A percentile compares a stretch with the other conserved stretches of the same genome.
Evolutionary conservation across 2,329 filamentous ascomycete species (phyloP).

Genomic region (Colletotrichum echinochloae): DNA sequence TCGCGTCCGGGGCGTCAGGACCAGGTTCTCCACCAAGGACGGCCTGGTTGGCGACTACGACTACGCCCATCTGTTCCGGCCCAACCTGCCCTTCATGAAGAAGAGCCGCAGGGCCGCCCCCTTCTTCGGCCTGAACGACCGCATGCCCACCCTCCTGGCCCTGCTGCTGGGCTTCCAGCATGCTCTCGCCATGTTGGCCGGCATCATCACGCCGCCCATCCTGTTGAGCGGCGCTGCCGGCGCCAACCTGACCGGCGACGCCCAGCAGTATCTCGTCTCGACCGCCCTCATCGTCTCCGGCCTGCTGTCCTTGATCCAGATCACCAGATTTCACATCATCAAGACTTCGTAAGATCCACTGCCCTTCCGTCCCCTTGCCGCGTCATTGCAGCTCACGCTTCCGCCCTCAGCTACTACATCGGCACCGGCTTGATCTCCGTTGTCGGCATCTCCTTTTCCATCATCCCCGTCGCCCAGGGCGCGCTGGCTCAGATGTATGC

Average conservation of each 20-base stretch:
- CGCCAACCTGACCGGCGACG: slow-evolving; percentile 70
- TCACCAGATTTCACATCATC: slow-evolving; percentile 79
- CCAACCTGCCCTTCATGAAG: slow-evolving; percentile 85
- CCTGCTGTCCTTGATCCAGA: slow-evolving; percentile 79
- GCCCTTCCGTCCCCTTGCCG: not conserved
- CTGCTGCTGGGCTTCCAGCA: slow-evolving; percentile 84
- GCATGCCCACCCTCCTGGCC: slow-evolving; percentile 80
- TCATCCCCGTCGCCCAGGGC: slow-evolving; percentile 79
- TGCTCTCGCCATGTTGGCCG: slow-evolving; percentile 80
- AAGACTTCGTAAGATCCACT: slow-evolving; percentile 66
- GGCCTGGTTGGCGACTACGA: slow-evolving; percentile 89
- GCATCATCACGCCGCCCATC: slow-evolving; percentile 82
- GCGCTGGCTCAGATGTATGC: slow-evolving; percentile 82
- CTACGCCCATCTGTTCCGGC: slow-evolving; percentile 88
- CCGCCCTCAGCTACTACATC: slow-evolving; percentile 71
- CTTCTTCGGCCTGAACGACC: slow-evolving; percentile 86
- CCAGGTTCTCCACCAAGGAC: slow-evolving; percentile 68
- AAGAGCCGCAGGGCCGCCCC: slow-evolving; percentile 70
- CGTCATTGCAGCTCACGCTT: slow-evolving; percentile 14
- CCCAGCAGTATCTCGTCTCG: slow-evolving; percentile 83
- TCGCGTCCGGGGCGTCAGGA: slow-evolving; percentile 49
- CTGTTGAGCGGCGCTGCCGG: slow-evolving; percentile 72
- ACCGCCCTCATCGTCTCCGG: slow-evolving; percentile 84
- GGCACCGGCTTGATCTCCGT: slow-evolving; percentile 86
- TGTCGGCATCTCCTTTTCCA: slow-evolving; percentile 82